Base-by-base conservation (phyloP, 2,329 filamentous ascomycete species). In the Ophiocordyceps camponoti-leonardi region DNA sequence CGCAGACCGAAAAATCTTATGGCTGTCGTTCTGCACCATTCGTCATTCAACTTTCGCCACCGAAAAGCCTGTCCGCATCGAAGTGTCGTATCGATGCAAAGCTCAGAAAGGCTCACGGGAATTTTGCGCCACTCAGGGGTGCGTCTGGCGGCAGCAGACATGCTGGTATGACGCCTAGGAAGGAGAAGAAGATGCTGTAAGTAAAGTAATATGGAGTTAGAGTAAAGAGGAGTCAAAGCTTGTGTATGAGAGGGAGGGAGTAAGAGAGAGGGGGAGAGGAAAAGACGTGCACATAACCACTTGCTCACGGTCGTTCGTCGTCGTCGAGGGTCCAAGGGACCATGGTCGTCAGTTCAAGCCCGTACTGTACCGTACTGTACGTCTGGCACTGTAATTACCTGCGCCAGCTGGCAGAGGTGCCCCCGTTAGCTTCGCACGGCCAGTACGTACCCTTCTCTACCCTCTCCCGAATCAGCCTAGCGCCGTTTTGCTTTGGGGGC, bases 51-150 rank as follows among this genome's bases (percentile, higher is more conserved):
- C 58, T 88, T 87, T 49, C 81, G 82, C 92, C 92, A 98, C 67
- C 90, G 81, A 55, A 98, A 98, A 0, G 90, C 94, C 61, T 98
- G 92, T 4, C 92, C 92, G 60, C 92, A 98, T 50, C 90, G 81
- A 31, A 98, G 68, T 0, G 87, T 94, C 0, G 90, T 98, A 55
- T 94, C 86, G 52, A 98, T 87, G 60, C 86, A 95, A 4, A 98
- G 75, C 59, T 98, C 92, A 4, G 80, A 76, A 31, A 94, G 66
- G 49, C 72, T 83, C 39, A 95, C 68, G 22, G 92, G 87, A 53
- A 98, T 67, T 66, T 85, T 93, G 51, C 78, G 78, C 92, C 92
- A 98, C 59, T 86, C 83, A 16, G 80, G 71, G n/a, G 77, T 68
- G 28, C 70, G 71, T 43, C 61, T 61, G 43, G 63, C 46, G 41